phyloP scores from a whole-genome alignment of 2,329 filamentous ascomycete genomes.

The Lachnellula arida region DNA sequence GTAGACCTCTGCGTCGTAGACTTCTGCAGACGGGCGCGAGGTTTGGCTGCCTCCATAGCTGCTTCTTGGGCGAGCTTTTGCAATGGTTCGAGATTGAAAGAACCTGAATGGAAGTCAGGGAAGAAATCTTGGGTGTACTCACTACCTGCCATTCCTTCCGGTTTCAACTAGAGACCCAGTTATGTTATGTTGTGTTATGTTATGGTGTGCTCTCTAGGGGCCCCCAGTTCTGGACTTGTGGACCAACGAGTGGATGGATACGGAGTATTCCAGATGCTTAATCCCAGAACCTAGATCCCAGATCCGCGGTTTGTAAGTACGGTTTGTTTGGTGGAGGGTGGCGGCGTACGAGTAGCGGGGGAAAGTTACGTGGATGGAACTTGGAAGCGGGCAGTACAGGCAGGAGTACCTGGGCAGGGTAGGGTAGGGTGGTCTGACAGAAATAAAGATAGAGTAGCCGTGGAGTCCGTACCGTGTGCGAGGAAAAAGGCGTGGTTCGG shows the following conservation, averaged over 20 bases:
- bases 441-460: too few relatives aligned
- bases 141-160: background rate
- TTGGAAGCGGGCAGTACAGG: too few relatives aligned
- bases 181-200: background rate
- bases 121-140: background rate
- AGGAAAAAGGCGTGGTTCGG: too few relatives aligned
- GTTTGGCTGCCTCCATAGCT: background rate
- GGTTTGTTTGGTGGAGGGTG: background rate
- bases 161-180: background rate
- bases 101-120: background rate
- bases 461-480: too few relatives aligned
- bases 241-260: too few relatives aligned
- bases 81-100: background rate
- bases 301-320: too few relatives aligned
- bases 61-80: constrained; percentile 4
- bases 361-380: background rate
- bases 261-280: too few relatives aligned
- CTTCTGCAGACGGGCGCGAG: constrained; percentile 2
- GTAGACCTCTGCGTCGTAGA: constrained; percentile 2
- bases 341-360: background rate
- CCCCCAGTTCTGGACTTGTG: too few relatives aligned
- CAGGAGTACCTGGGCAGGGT: too few relatives aligned
- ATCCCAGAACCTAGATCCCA: too few relatives aligned
- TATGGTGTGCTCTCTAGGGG: background rate
- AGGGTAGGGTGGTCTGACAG: too few relatives aligned